phyloP scores from a whole-genome alignment of 164 flowering plant genomes.

The Annona cherimola region DNA sequence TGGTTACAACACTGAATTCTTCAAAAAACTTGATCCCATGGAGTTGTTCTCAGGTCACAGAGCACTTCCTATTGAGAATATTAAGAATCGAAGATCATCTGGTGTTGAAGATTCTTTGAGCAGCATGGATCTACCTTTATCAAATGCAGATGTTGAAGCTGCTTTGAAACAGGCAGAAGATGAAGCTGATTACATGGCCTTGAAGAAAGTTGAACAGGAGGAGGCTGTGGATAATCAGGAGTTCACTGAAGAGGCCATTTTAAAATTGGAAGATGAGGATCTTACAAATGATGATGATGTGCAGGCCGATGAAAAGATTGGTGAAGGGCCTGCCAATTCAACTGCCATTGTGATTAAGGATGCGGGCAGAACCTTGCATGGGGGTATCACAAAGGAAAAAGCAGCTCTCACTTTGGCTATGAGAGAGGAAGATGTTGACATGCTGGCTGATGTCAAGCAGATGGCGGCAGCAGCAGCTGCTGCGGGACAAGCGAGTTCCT shows the following conservation, averaged over 20 bases:
- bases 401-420: slow-evolving; percentile 37
- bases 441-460: slow-evolving; percentile 91
- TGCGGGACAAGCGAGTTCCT: slow-evolving; percentile 73
- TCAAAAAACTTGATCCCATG: slow-evolving; percentile 91
- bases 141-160: slow-evolving; percentile 92
- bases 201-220: slow-evolving; percentile 91
- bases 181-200: slow-evolving; percentile 99
- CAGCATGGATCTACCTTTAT: slow-evolving; percentile 41
- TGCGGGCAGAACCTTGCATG: slow-evolving; percentile 20
- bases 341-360: slow-evolving; percentile 27
- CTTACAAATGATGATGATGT: slow-evolving; percentile 66
- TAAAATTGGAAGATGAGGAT: slow-evolving; percentile 87
- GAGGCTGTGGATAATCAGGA: slow-evolving; percentile 98
- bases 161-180: slow-evolving; percentile 91
- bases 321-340: slow-evolving; percentile 32
- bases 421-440: slow-evolving; percentile 78
- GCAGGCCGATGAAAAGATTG: slow-evolving; percentile 48
- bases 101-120: slow-evolving; percentile 16
- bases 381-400: slow-evolving; percentile 43
- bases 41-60: slow-evolving; percentile 86
- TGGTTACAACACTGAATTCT: slow-evolving; percentile 88
- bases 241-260: slow-evolving; percentile 81
- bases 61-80: slow-evolving; percentile 34
- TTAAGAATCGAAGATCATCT: slow-evolving; percentile 32
- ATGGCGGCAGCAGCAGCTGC: slow-evolving; percentile 98